Percentiles rank a stretch among this genome's conserved stretches.
phyloP scores from a whole-genome alignment of 2,329 filamentous ascomycete genomes.

The Paecilomyces dactylethromorphus region DNA sequence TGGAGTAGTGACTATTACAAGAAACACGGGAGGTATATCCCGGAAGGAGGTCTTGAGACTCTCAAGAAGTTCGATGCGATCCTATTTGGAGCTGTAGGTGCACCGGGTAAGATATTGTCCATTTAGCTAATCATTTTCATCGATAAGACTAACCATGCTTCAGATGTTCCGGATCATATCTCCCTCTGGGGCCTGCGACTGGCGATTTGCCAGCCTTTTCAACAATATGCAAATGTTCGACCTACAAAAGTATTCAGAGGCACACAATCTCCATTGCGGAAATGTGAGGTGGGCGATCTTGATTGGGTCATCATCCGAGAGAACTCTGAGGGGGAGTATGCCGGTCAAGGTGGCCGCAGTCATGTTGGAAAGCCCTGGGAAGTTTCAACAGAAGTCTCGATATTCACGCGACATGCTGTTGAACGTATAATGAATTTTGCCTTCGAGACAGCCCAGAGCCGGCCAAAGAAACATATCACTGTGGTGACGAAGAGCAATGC shows the following conservation, averaged over 20 bases:
- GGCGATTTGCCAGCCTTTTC: slow-evolving; percentile 49
- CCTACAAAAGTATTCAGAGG: slow-evolving; percentile 49
- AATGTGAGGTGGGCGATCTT: slow-evolving; percentile 41
- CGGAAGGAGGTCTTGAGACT: slow-evolving; percentile 44
- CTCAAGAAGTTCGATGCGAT: slow-evolving; percentile 49
- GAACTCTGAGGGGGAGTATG: slow-evolving; percentile 52
- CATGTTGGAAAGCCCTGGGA: slow-evolving; percentile 48
- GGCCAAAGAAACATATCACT: slow-evolving; percentile 44
- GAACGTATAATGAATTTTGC: slow-evolving; percentile 49
- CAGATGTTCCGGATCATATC: slow-evolving; percentile 51
- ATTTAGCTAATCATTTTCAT: background rate
- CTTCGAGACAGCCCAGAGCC: slow-evolving; percentile 44
- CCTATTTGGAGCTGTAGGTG: slow-evolving; percentile 39
- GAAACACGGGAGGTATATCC: slow-evolving; percentile 48
- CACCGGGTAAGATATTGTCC: background rate
- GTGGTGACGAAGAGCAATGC: slow-evolving; percentile 52
- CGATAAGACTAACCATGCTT: background rate
- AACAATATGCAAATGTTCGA: slow-evolving; percentile 53
- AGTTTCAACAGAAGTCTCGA: slow-evolving; percentile 46
- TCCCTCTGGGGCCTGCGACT: slow-evolving; percentile 52
- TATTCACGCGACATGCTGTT: slow-evolving; percentile 48
- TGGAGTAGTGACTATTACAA: slow-evolving; percentile 41
- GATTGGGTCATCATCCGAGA: slow-evolving; percentile 53
- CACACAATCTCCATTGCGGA: slow-evolving; percentile 44
- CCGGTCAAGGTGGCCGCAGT: slow-evolving; percentile 48